Conservation (phyloP, 2,329 filamentous ascomycete species). For the Amauroascus verrucosus region DNA sequence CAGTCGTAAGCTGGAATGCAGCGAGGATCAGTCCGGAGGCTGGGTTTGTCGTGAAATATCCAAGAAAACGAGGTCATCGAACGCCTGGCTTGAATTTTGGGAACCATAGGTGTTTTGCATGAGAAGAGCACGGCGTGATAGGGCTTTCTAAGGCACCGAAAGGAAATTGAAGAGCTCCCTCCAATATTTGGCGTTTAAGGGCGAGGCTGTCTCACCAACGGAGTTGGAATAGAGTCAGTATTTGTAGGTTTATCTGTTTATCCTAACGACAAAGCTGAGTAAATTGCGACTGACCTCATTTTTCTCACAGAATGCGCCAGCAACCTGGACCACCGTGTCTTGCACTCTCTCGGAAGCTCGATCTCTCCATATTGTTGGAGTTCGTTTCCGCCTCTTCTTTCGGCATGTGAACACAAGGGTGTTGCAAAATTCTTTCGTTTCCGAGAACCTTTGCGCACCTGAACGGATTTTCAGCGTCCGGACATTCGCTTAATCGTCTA, state of each 20-base stretch:
- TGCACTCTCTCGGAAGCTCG: not conserved
- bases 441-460: not conserved
- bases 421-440: not conserved
- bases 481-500: not conserved
- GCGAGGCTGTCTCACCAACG: not conserved
- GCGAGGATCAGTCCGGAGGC: not conserved
- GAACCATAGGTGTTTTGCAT: not conserved
- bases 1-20: too few species aligned
- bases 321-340: not conserved
- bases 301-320: not conserved
- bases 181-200: not conserved
- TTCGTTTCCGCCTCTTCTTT: not conserved
- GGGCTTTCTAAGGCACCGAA: not conserved
- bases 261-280: not conserved
- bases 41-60: not conserved
- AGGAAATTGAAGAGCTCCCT: not conserved
- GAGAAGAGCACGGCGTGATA: not conserved
- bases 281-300: not conserved
- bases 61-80: not conserved
- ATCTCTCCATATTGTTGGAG: not conserved
- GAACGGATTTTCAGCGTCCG: not conserved
- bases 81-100: not conserved
- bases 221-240: too few species aligned
- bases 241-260: not conserved
- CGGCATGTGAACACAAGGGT: conserved; percentile 1